These are phyloP conservation scores for Aspergillus conjunctus DNA, from an alignment of 495 filamentous ascomycete species.

Conservation along the genomic window DNA sequence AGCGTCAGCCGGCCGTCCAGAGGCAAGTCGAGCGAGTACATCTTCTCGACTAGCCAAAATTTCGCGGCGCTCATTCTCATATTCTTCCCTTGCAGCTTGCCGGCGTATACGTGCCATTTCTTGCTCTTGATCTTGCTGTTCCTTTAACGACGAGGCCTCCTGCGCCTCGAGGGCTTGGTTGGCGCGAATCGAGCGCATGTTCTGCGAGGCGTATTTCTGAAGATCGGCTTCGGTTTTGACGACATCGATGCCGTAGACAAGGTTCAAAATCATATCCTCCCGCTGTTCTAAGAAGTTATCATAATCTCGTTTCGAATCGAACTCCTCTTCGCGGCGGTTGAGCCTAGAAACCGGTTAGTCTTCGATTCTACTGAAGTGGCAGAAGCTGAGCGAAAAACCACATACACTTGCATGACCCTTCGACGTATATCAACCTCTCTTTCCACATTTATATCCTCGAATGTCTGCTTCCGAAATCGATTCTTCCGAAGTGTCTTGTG, in stretches of 20 bases:
- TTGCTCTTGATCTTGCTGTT: conserved; percentile 68
- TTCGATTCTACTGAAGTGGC: conserved; percentile 5
- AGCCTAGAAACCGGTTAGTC: conserved; percentile 48
- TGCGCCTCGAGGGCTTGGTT: conserved; percentile 57
- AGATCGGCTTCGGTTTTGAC: conserved; percentile 71
- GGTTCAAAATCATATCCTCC: conserved; percentile 85
- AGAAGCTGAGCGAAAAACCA: neutral
- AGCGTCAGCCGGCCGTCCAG: conserved; percentile 49
- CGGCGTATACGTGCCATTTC: conserved; percentile 61
- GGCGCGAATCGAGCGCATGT: conserved; percentile 58
- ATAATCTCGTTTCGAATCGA: conserved; percentile 74
- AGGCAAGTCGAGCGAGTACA: conserved; percentile 54
- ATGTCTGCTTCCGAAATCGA: conserved; percentile 83
- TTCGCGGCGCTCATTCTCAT: conserved; percentile 66
- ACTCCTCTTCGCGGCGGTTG: conserved; percentile 89
- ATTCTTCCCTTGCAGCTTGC: conserved; percentile 56
- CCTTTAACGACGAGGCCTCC: conserved; percentile 56
- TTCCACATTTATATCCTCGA: conserved; percentile 87
- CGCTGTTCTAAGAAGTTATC: conserved; percentile 96
- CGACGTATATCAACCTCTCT: conserved; percentile 90
- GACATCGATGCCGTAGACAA: conserved; percentile 71
- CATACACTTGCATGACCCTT: conserved; percentile 70
- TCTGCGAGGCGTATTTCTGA: conserved; percentile 64
- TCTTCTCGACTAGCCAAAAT: conserved; percentile 62
- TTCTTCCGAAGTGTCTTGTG: conserved; percentile 79